These are phyloP conservation scores for Trypanosoma boissoni DNA, from an alignment of 208 protist species.

Conservation along the genomic window DNA sequence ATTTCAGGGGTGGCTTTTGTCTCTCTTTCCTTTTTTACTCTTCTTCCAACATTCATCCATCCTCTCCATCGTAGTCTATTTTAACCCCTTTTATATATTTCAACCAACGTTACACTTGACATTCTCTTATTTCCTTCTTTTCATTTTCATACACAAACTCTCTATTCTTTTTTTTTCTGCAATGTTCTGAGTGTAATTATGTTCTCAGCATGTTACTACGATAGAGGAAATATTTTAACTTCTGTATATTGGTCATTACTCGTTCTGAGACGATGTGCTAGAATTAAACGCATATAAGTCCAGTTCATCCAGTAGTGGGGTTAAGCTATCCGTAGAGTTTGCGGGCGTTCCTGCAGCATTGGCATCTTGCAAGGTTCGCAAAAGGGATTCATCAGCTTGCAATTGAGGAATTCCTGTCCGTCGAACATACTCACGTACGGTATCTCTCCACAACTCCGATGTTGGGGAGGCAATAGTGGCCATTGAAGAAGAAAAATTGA, in stretches of 20 bases:
- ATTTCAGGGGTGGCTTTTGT: no score
- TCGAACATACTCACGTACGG: conserved; percentile 81
- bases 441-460: conserved; percentile 68
- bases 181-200: neutral
- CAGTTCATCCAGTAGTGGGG: conserved; percentile 73
- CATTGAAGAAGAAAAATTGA: conserved; percentile 35
- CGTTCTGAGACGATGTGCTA: conserved; percentile 41
- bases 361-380: conserved; percentile 72
- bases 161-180: neutral
- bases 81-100: no score
- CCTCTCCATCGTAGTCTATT: no score
- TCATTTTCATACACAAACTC: neutral
- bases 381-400: conserved; percentile 72
- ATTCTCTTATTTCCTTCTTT: conserved; percentile 6
- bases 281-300: conserved; percentile 68
- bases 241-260: neutral
- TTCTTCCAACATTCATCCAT: no score
- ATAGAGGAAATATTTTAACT: neutral
- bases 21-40: no score
- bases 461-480: conserved; percentile 49
- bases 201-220: neutral
- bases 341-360: conserved; percentile 64
- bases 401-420: conserved; percentile 75
- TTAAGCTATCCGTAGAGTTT: conserved; percentile 69
- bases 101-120: no score